Evolutionary conservation across 75 land plant genomes (phyloP).

Genomic region (Sequoiadendron giganteum): DNA sequence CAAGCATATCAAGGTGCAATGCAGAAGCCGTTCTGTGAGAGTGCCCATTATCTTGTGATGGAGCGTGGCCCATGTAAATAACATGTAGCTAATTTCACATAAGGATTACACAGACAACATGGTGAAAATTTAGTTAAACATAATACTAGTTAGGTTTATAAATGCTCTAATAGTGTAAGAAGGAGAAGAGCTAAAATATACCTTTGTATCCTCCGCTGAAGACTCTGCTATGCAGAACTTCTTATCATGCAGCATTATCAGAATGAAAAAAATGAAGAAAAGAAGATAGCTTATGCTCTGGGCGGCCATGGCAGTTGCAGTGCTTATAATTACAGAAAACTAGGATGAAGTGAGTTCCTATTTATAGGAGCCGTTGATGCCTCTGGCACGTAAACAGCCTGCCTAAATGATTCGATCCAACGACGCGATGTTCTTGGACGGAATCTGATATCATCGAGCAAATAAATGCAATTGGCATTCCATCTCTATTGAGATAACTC

Average conservation of each 20-base stretch:
- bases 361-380: not conserved
- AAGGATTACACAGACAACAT: not conserved
- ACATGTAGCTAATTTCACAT: not conserved
- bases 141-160: too few species aligned
- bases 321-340: not conserved
- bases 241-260: not conserved
- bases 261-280: not conserved
- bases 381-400: too few species aligned
- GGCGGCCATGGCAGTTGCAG: not conserved
- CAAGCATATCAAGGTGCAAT: too few species aligned
- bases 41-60: not conserved
- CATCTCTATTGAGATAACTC: not conserved
- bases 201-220: conserved; percentile 10
- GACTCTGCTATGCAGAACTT: conserved; percentile 8
- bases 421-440: too few species aligned
- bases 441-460: too few species aligned
- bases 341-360: not conserved
- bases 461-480: too few species aligned
- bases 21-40: not conserved
- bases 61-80: too few species aligned
- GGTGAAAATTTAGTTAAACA: not conserved
- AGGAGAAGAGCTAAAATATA: not conserved
- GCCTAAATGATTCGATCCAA: too few species aligned
- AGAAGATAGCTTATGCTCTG: not conserved
- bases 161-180: too few species aligned